These are phyloP conservation scores for Colletotrichum godetiae DNA, from an alignment of 2,329 filamentous ascomycete species.

Conservation along the genomic window DNA sequence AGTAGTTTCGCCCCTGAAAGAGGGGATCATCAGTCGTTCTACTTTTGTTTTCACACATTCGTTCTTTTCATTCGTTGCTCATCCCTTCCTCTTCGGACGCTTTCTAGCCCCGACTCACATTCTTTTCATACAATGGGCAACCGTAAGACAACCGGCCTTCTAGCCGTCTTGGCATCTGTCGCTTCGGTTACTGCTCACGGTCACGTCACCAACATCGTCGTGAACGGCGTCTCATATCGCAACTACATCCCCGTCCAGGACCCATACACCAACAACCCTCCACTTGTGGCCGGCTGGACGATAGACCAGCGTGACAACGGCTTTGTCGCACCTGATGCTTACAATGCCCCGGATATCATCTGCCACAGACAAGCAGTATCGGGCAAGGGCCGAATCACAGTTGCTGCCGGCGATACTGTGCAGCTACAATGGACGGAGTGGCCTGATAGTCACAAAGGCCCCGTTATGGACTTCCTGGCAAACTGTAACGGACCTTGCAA, in stretches of 20 bases:
- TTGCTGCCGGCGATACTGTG: slow-evolving; percentile 58
- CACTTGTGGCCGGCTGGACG: slow-evolving; percentile 50
- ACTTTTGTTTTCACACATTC: neutral
- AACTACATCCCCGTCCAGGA: slow-evolving; percentile 50
- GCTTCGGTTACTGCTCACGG: slow-evolving; percentile 50
- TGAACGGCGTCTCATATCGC: slow-evolving; percentile 55
- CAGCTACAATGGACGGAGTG: slow-evolving; percentile 61
- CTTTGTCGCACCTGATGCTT: slow-evolving; percentile 59
- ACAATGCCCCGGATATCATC: slow-evolving; percentile 56
- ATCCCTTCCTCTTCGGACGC: neutral
- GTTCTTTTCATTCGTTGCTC: neutral
- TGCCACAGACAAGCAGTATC: slow-evolving; percentile 57
- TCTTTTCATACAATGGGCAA: slow-evolving; percentile 38
- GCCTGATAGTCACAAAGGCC: slow-evolving; percentile 61
- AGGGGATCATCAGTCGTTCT: neutral
- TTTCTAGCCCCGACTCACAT: neutral
- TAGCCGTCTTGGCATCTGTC: slow-evolving; percentile 39
- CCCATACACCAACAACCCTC: slow-evolving; percentile 30
- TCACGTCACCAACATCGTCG: slow-evolving; percentile 54
- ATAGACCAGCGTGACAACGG: slow-evolving; percentile 56
- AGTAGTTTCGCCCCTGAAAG: neutral
- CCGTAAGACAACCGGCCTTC: slow-evolving; percentile 37
- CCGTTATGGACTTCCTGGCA: slow-evolving; percentile 58
- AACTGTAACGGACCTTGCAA: slow-evolving; percentile 56
- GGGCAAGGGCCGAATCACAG: slow-evolving; percentile 51